Evolutionary conservation across 192 early-diverging fungal species (phyloP), one percentile per base, ranked within the genome.

Genomic region (Umbelopsis isabellina): DNA sequence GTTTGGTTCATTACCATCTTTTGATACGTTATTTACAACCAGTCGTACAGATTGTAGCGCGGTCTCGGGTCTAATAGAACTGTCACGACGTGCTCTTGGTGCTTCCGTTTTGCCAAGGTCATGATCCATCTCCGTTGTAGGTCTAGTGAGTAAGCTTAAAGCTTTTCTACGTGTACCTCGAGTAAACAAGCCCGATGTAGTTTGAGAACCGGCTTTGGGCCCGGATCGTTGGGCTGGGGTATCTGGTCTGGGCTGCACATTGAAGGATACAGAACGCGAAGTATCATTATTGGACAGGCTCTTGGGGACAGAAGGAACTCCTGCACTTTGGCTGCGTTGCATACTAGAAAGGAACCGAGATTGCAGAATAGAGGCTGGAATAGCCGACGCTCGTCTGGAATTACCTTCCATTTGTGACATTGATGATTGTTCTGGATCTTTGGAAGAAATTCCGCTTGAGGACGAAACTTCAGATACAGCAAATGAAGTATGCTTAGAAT

Each of bases 141-240:
- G 55, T 61, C 55, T 70, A 48, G 75, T 71, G 16, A 79, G 13
- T 11, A 79, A 25, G 49, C 74, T 75, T 3, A 75, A 65, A 1
- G 78, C 74, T 48, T 79, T 79, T 51, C 67, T 41, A 22, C 78
- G 73, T 23, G 73, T 75, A 15, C 73, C 73, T 22, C 78, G 73
- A 41, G 47, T 46, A 55, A 61, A 61, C 12, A 61, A 16, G 13
- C 55, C 27, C 16, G 55, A 61, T 16, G 55, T 33, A 27, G 55
- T 18, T 35, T 61, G 55, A 1, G 55, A 61, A 0, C 23, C 13
- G 1, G 55, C 2, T 35, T 61, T 61, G 25, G 55, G 12, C 18
- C 27, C 9, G 3, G 55, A 16, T n/a, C 55, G 55, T 13, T 13
- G 16, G 12, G 25, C 25, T 7, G 55, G 55, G 11, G 55, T 61